A percentile compares a stretch with the other conserved stretches of the same genome.
Evolutionary conservation across 225 moss, liverwort and hornwort genomes (phyloP).

Genomic region (Sphagnum tenellum): DNA sequence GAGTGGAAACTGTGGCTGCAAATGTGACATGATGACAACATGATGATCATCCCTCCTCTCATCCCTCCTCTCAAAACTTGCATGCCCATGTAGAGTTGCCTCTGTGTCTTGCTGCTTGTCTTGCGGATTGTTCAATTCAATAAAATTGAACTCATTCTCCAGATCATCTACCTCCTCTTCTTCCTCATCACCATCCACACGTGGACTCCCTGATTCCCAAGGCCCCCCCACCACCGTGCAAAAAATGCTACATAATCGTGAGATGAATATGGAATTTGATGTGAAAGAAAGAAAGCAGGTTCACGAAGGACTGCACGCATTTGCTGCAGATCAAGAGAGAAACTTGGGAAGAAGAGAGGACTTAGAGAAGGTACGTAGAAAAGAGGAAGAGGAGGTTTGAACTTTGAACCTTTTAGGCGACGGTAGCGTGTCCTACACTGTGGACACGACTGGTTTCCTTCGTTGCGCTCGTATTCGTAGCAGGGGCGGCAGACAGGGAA

Average conservation of each 20-base stretch:
- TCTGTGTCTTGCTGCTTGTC: slow-evolving; percentile 46
- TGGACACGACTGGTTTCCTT: slow-evolving; percentile 80
- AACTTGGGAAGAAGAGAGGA: not conserved
- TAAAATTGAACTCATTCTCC: slow-evolving; percentile 73
- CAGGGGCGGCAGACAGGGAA: slow-evolving; percentile 93
- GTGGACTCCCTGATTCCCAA: slow-evolving; percentile 53
- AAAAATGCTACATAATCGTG: too few relatives aligned
- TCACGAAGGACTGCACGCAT: too few relatives aligned
- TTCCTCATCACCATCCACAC: slow-evolving; percentile 84
- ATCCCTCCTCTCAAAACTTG: slow-evolving; percentile 67
- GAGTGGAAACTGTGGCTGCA: slow-evolving; percentile 70
- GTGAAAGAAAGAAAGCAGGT: too few relatives aligned
- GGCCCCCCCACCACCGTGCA: too few relatives aligned
- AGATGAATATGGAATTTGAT: too few relatives aligned
- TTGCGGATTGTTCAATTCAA: slow-evolving; percentile 58
- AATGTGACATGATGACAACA: slow-evolving; percentile 49
- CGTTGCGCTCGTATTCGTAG: slow-evolving; percentile 96
- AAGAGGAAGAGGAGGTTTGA: too few relatives aligned
- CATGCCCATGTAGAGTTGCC: slow-evolving; percentile 64
- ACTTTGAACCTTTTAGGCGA: slow-evolving; percentile 52
- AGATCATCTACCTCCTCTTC: slow-evolving; percentile 73
- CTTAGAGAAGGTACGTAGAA: too few relatives aligned
- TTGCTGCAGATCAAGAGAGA: not conserved
- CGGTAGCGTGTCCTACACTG: slow-evolving; percentile 94
- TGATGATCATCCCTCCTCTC: slow-evolving; percentile 55